A percentile compares a stretch with the other conserved stretches of the same genome.
Evolutionary conservation across 306 rosid genomes (phyloP).

Genomic region (Inga oerstediana): DNA sequence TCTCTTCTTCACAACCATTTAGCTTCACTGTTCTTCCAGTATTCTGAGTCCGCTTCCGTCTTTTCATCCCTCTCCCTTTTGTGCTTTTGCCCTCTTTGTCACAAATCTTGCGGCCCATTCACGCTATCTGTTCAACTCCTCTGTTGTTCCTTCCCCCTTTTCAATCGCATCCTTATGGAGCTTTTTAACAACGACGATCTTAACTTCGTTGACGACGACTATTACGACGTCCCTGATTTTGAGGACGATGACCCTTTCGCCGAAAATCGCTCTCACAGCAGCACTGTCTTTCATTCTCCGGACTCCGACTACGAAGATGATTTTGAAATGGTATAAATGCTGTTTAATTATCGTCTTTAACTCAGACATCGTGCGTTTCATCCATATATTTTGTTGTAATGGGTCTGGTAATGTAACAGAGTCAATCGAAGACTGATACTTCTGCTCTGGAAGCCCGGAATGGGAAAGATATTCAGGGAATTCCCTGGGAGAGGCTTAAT

Average conservation of each 20-base stretch:
- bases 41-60: not conserved
- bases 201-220: constrained; percentile 52
- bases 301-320: constrained; percentile 72
- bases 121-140: not conserved
- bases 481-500: constrained; percentile 91
- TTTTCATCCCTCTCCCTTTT: not conserved
- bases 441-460: constrained; percentile 75
- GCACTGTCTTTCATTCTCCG: not conserved
- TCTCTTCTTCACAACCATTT: not conserved
- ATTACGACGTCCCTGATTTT: constrained; percentile 50
- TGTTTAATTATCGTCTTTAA: not conserved
- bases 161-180: constrained; percentile 45
- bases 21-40: not conserved
- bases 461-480: constrained; percentile 94
- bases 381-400: not conserved
- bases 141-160: not conserved
- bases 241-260: constrained; percentile 41
- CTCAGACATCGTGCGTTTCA: not conserved
- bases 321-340: constrained; percentile 44
- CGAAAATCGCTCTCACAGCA: constrained; percentile 26
- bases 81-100: not conserved
- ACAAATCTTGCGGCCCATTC: not conserved
- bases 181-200: constrained; percentile 74
- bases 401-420: constrained; percentile 38
- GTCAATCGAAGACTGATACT: constrained; percentile 70